These are phyloP conservation scores for Magnusiomyces paraingens DNA, from an alignment of 1,139 yeast species.

Conservation along the genomic window DNA sequence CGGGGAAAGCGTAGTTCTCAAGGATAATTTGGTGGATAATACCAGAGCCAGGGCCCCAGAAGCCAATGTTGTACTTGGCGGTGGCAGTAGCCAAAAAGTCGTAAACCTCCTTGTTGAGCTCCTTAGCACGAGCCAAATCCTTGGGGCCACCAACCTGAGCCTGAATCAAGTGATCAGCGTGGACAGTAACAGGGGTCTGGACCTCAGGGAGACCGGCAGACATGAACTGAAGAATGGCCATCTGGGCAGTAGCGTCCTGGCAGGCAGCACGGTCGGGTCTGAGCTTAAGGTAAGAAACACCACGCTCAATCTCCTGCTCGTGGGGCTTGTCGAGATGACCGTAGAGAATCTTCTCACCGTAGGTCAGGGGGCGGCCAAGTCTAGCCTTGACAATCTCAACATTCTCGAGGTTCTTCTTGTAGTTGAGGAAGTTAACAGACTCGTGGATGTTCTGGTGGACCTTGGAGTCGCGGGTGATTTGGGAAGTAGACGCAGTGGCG, in stretches of 20 bases:
- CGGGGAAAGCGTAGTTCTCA: slow-evolving; percentile 98
- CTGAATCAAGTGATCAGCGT: slow-evolving; percentile 98
- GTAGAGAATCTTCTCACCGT: slow-evolving; percentile 93
- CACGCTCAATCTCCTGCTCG: slow-evolving; percentile 91
- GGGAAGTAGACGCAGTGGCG: slow-evolving; percentile 57
- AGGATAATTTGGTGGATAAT: slow-evolving; percentile 95
- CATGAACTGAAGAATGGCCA: slow-evolving; percentile 98
- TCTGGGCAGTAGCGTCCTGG: slow-evolving; percentile 99
- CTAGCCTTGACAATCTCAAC: slow-evolving; percentile 81
- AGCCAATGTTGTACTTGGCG: slow-evolving; percentile 96
- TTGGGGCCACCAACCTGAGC: slow-evolving; percentile 92
- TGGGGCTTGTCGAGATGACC: slow-evolving; percentile 97
- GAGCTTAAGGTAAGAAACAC: slow-evolving; percentile 90
- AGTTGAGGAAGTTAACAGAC: slow-evolving; percentile 59
- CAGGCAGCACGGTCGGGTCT: slow-evolving; percentile 99
- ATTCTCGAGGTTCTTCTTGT: slow-evolving; percentile 52
- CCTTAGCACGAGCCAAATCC: slow-evolving; percentile 91
- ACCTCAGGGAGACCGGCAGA: slow-evolving; percentile 92
- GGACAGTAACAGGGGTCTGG: slow-evolving; percentile 96
- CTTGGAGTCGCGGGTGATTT: slow-evolving; percentile 81
- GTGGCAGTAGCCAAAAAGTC: slow-evolving; percentile 92
- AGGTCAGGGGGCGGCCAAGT: slow-evolving; percentile 89
- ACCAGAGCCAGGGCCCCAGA: slow-evolving; percentile 99
- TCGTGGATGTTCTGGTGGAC: slow-evolving; percentile 91
- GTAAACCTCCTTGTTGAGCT: slow-evolving; percentile 91